A percentile compares a stretch with the other conserved stretches of the same genome.
Conservation (phyloP, 176 grass and related monocot species). For the Echinochloa phyllopogon region DNA sequence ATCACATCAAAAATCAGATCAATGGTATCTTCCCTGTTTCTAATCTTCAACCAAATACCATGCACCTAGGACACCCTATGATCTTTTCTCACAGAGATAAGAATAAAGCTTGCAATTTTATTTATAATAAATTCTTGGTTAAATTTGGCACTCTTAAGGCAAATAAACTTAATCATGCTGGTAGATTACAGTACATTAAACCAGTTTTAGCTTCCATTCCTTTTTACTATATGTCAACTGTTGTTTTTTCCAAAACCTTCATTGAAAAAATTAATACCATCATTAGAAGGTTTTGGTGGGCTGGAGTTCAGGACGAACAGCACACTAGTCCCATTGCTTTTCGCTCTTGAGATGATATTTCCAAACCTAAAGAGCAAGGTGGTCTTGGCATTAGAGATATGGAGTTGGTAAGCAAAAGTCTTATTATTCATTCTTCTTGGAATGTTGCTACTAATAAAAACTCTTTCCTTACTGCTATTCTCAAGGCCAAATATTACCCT, state of each 20-base stretch:
- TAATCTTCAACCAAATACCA: accelerated
- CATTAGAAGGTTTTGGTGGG: neutral
- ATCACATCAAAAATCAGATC: accelerated
- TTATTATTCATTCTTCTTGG: neutral
- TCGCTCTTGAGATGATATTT: neutral
- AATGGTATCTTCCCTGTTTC: neutral
- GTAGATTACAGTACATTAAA: neutral
- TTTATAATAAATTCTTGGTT: neutral
- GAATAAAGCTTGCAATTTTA: neutral
- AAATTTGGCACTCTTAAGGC: neutral
- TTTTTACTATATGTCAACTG: neutral
- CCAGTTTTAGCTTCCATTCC: neutral
- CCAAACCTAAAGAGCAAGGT: neutral
- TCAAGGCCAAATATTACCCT: neutral
- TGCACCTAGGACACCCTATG: neutral
- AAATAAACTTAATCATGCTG: neutral
- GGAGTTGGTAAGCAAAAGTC: neutral
- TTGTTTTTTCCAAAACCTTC: neutral
- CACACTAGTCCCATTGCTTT: neutral
- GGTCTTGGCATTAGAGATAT: neutral
- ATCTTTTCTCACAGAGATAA: neutral
- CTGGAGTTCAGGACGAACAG: neutral
- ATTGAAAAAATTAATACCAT: neutral
- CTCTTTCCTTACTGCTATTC: neutral
- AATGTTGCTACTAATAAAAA: neutral